Evolutionary conservation across 345 rosid genomes (phyloP).

Genomic region (Laguncularia racemosa): DNA sequence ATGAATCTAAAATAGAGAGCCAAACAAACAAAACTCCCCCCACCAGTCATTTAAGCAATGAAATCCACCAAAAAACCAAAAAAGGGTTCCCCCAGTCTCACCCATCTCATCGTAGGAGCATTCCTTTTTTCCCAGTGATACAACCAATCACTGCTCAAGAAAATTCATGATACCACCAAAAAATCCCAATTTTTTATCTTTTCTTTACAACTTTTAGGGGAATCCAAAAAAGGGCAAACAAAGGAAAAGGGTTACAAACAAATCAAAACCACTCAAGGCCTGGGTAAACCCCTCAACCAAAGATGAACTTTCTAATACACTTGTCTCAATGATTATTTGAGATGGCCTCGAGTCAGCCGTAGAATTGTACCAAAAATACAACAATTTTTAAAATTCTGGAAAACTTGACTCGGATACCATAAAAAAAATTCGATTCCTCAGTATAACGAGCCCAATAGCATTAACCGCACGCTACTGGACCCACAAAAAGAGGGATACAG

Average conservation of each 20-base stretch:
- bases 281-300: conserved; percentile 8
- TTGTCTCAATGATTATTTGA: conserved; percentile 8
- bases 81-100: too few species aligned
- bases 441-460: conserved; percentile 15
- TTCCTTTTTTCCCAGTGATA: too few species aligned
- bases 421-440: conserved; percentile 12
- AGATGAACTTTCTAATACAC: not conserved
- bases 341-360: conserved; percentile 11
- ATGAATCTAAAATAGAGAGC: too few species aligned
- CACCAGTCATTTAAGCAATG: too few species aligned
- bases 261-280: conserved; percentile 9
- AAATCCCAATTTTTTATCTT: too few species aligned
- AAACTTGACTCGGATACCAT: conserved; percentile 4
- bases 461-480: too few species aligned
- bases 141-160: too few species aligned
- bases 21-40: too few species aligned
- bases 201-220: not conserved
- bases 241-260: not conserved
- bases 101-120: too few species aligned
- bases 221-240: conserved; percentile 8
- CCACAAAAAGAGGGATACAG: too few species aligned
- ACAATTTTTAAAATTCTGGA: conserved; percentile 9
- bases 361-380: conserved; percentile 6
- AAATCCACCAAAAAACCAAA: too few species aligned
- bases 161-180: too few species aligned